Evolutionary conservation across 768 basidiomycete species (phyloP).

Genomic region (Naganishia randhawae): DNA sequence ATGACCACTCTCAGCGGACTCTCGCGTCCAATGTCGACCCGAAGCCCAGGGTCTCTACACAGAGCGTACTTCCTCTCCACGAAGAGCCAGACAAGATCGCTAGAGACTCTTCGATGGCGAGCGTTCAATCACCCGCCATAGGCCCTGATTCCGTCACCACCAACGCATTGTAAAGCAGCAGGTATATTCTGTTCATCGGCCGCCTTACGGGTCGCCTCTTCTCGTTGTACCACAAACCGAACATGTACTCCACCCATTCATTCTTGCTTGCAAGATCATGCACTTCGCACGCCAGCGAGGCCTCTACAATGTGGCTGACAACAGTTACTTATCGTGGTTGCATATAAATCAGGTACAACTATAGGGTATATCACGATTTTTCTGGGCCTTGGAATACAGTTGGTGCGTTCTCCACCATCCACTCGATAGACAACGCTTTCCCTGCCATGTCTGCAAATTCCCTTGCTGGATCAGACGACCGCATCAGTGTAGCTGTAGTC

Average conservation of each 20-base stretch:
- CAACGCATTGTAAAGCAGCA: not conserved
- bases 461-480: conserved; percentile 74
- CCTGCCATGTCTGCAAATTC: conserved; percentile 97
- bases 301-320: not conserved
- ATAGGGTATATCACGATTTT: conserved; percentile 14
- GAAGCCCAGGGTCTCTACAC: not conserved
- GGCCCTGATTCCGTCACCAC: no score
- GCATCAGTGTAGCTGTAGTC: conserved; percentile 79
- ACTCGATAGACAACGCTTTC: conserved; percentile 86
- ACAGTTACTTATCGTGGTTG: not conserved
- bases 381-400: conserved; percentile 16
- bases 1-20: not conserved
- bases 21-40: not conserved
- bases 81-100: not conserved
- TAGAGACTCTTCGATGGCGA: not conserved
- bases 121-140: not conserved
- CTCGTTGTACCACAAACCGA: not conserved
- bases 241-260: not conserved
- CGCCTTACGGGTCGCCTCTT: not conserved
- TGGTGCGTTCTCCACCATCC: conserved; percentile 76
- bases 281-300: no score
- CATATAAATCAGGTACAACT: conserved; percentile 8
- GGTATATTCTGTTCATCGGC: not conserved
- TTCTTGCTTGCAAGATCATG: not conserved
- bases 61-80: not conserved